Percentiles rank a stretch among this genome's conserved stretches.
phyloP scores from a whole-genome alignment of 257 asterid genomes.

The Oldenlandia corymbosa region DNA sequence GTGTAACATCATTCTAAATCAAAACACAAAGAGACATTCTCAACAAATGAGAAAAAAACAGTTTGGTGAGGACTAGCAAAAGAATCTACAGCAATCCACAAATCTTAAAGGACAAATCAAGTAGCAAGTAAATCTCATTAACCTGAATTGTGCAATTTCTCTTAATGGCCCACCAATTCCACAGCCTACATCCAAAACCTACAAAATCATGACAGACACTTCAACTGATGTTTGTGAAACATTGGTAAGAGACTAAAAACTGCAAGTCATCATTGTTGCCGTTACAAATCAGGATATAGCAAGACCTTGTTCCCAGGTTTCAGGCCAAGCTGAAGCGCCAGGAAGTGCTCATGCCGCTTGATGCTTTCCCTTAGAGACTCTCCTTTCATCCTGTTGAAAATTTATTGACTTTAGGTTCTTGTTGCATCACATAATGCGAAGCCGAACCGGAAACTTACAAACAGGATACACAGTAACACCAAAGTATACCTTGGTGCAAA shows the following conservation, averaged over 20 bases:
- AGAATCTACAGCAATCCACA: constrained; percentile 3
- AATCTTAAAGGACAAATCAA: constrained; percentile 1
- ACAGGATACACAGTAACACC: too few relatives aligned
- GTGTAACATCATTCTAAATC: not conserved
- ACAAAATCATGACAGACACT: constrained; percentile 19
- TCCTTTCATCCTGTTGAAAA: constrained; percentile 70
- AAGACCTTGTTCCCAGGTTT: constrained; percentile 87
- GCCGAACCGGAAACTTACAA: too few relatives aligned
- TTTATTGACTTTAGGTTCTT: too few relatives aligned
- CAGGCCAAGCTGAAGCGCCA: constrained; percentile 80
- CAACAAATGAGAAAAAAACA: not conserved
- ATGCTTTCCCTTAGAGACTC: constrained; percentile 93
- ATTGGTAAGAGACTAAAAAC: not conserved
- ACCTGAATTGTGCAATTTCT: constrained; percentile 96
- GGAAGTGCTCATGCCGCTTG: constrained; percentile 91
- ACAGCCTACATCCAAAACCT: constrained; percentile 99
- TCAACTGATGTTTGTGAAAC: not conserved
- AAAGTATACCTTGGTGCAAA: constrained; percentile 98
- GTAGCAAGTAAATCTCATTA: constrained; percentile 2
- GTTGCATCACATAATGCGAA: too few relatives aligned
- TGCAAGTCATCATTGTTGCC: not conserved
- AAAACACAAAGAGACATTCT: not conserved
- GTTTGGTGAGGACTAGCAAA: not conserved
- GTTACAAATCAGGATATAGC: not conserved
- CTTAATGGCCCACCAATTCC: constrained; percentile 98